A percentile compares a stretch with the other conserved stretches of the same genome.
These are phyloP conservation scores for Acanthamoeba castellanii DNA, from an alignment of 208 protist genomes.

Conservation along the genomic window DNA sequence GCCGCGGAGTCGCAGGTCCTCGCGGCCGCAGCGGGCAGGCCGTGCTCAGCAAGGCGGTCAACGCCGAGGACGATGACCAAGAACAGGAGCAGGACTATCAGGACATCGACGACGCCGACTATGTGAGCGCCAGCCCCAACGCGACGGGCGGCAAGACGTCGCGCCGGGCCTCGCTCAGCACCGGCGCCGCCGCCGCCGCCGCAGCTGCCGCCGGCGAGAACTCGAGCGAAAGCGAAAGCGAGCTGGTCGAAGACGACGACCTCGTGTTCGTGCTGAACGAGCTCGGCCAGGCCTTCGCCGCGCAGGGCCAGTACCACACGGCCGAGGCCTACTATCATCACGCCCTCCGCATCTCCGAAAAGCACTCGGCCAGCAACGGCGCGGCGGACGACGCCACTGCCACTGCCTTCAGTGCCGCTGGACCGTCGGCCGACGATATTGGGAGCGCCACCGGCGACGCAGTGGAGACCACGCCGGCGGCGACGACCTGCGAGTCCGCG, in stretches of 20 bases:
- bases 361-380: not conserved
- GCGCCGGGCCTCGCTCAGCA: not conserved
- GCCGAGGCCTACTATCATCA: slow-evolving; percentile 24
- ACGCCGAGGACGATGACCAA: not conserved
- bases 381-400: not conserved
- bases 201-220: not conserved
- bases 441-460: not conserved
- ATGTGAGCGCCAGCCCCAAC: not conserved
- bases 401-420: not conserved
- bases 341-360: slow-evolving; percentile 25
- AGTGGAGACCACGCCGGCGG: not conserved
- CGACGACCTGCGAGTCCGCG: not conserved
- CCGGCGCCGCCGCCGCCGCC: not conserved
- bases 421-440: not conserved
- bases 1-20: not conserved
- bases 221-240: not conserved
- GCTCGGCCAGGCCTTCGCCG: not conserved
- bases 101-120: not conserved
- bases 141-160: not conserved
- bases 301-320: slow-evolving; percentile 33
- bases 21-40: not conserved
- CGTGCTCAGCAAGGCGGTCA: not conserved
- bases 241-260: slow-evolving; percentile 41
- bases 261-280: slow-evolving; percentile 64
- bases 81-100: not conserved